Evolutionary conservation across 805 yeast genomes (phyloP).

Genomic region (Tetrapisispora namnaoensis): DNA sequence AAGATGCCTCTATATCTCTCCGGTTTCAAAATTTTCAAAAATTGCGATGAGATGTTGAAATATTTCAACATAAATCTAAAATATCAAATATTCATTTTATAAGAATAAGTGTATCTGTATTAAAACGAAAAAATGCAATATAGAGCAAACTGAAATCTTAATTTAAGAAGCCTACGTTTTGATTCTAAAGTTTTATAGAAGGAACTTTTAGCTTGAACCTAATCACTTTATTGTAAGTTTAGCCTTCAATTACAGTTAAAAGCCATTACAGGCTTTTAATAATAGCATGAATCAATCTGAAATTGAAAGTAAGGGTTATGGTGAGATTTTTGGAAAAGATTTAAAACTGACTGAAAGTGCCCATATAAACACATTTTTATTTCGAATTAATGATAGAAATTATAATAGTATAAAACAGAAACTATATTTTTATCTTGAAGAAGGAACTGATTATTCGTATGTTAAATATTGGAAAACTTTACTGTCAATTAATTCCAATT

Average conservation of each 20-base stretch:
- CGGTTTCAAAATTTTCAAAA: no score
- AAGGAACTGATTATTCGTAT: background rate
- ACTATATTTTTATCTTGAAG: background rate
- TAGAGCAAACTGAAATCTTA: no score
- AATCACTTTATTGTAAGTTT: background rate
- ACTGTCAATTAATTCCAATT: background rate
- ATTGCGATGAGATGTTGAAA: no score
- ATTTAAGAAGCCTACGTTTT: no score
- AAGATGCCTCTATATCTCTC: no score
- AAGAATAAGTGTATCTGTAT: no score
- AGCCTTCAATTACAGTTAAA: background rate
- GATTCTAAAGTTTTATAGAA: no score
- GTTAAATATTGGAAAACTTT: slow-evolving; percentile 1
- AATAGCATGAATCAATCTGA: background rate
- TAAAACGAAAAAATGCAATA: no score
- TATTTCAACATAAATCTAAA: no score
- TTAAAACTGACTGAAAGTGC: background rate
- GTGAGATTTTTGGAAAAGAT: background rate
- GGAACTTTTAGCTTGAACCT: background rate
- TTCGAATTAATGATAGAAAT: background rate
- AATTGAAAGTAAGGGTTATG: background rate
- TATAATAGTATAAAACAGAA: background rate
- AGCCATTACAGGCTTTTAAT: background rate
- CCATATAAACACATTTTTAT: background rate
- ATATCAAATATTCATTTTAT: no score